Conservation (phyloP, 352 stramenopile species). For the Pythium chondricola region DNA sequence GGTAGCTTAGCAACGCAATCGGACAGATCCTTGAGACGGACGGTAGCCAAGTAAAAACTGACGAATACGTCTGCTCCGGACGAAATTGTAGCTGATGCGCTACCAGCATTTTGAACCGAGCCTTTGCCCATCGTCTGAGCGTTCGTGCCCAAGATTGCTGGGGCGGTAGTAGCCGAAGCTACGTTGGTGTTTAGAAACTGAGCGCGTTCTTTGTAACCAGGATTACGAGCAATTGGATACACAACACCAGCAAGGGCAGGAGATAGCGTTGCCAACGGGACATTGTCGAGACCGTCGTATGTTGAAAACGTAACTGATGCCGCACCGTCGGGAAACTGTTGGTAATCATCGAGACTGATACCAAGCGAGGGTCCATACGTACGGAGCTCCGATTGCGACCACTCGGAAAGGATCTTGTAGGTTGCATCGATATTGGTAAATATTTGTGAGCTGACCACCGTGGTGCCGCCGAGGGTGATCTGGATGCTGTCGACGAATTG, state of each 20-base stretch:
- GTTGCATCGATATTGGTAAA: background rate
- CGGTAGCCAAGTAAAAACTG: background rate
- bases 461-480: background rate
- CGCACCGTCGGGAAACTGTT: background rate
- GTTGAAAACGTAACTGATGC: too few species aligned
- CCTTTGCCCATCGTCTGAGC: background rate
- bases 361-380: background rate
- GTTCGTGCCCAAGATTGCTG: background rate
- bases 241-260: background rate
- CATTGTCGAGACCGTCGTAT: background rate
- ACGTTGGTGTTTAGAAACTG: background rate
- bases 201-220: background rate
- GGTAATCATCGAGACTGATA: background rate
- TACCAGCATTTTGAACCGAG: background rate
- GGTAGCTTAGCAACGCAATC: background rate
- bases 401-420: background rate
- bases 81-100: background rate
- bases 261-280: background rate
- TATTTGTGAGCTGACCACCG: background rate
- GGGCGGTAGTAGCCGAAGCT: background rate
- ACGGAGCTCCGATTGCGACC: background rate
- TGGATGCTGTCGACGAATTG: background rate
- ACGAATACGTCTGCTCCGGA: background rate
- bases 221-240: background rate
- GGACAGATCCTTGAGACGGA: background rate